Evolutionary conservation across 2,329 filamentous ascomycete genomes (phyloP).

Genomic region (Ceratocystis albifundus): DNA sequence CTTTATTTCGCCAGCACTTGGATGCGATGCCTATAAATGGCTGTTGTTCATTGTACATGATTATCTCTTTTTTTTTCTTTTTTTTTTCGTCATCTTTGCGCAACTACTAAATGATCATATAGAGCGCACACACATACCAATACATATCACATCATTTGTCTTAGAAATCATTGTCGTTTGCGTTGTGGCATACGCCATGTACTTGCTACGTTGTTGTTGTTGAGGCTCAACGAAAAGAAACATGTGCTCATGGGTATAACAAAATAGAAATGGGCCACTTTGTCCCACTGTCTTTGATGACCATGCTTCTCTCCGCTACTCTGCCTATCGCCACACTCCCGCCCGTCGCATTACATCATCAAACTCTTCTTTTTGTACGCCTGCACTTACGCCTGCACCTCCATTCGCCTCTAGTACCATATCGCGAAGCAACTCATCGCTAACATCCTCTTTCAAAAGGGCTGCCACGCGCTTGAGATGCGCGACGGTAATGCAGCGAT

Average conservation of each 20-base stretch:
- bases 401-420: slow-evolving; percentile 95
- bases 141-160: neutral
- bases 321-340: slow-evolving; percentile 58
- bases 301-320: neutral
- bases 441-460: slow-evolving; percentile 71
- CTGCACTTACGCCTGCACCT: slow-evolving; percentile 56
- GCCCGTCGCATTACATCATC: slow-evolving; percentile 75
- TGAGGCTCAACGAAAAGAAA: no score
- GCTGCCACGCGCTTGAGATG: slow-evolving; percentile 70
- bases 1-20: neutral
- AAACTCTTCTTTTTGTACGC: slow-evolving; percentile 70
- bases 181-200: neutral
- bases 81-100: slow-evolving; percentile 4
- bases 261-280: no score
- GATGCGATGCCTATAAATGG: neutral
- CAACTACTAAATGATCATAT: neutral
- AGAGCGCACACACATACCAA: slow-evolving; percentile 3
- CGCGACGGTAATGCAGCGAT: slow-evolving; percentile 59
- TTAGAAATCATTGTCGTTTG: neutral
- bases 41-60: slow-evolving; percentile 8
- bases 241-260: no score
- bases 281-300: neutral
- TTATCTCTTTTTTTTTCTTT: neutral
- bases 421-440: slow-evolving; percentile 72
- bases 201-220: no score